Conservation (phyloP, 257 asterid genomes). For the Solanum lycopersicoides region DNA sequence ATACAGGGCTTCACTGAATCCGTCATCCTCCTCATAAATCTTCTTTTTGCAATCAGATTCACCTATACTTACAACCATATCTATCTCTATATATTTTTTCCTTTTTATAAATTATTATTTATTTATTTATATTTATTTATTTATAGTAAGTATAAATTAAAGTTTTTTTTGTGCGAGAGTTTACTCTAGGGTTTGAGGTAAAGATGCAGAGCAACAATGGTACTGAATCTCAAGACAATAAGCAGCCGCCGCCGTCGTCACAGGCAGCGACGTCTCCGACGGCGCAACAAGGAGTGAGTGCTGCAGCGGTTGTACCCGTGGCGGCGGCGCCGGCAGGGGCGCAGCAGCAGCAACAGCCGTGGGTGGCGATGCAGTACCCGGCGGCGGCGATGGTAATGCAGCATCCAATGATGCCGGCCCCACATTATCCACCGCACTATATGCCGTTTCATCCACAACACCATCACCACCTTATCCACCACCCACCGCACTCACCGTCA, state of each 20-base stretch:
- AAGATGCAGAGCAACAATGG: conserved; percentile 1
- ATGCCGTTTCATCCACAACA: conserved; percentile 2
- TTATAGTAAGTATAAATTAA: background rate
- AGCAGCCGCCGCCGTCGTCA: background rate
- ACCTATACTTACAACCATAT: conserved; percentile 1
- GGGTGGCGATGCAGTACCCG: conserved; percentile 7
- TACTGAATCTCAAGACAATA: background rate
- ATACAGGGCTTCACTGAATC: background rate
- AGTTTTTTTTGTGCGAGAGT: background rate
- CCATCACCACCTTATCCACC: conserved; percentile 21
- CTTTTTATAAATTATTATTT: background rate
- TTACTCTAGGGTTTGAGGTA: background rate
- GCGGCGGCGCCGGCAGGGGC: background rate
- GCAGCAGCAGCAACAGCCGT: background rate
- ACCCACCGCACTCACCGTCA: conserved; percentile 19
- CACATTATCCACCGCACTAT: background rate
- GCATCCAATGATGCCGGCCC: conserved; percentile 6
- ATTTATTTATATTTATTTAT: background rate
- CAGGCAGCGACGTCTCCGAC: background rate
- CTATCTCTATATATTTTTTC: background rate
- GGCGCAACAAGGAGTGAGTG: background rate
- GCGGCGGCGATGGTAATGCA: conserved; percentile 8
- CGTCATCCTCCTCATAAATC: conserved; percentile 1
- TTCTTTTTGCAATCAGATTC: background rate
- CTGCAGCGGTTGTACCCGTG: background rate